Evolutionary conservation across 257 asterid species (phyloP).

Genomic region (Solanum chilense): DNA sequence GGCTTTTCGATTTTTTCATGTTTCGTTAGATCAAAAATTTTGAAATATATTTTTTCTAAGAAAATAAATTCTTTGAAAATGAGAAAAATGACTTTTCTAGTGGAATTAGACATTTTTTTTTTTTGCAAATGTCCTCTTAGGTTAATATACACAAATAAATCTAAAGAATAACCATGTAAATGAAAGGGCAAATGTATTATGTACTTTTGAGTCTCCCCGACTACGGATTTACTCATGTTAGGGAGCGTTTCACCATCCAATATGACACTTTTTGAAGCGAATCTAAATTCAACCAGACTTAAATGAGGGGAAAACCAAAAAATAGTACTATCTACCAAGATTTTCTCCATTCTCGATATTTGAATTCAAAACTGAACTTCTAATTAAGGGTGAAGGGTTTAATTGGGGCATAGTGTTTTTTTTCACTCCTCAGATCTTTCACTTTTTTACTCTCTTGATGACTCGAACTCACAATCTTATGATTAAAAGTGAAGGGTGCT

Average conservation of each 20-base stretch:
- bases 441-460: too few species aligned
- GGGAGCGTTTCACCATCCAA: neutral
- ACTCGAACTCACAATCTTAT: too few species aligned
- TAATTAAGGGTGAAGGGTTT: neutral
- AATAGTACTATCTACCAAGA: neutral
- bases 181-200: neutral
- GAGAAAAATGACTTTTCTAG: too few species aligned
- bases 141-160: neutral
- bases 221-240: too few species aligned
- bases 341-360: neutral
- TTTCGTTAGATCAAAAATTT: neutral
- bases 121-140: neutral
- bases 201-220: neutral
- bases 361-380: neutral
- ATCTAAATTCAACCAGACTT: neutral
- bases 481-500: too few species aligned
- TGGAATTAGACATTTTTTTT: too few species aligned
- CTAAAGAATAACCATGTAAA: neutral
- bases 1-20: neutral
- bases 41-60: too few species aligned
- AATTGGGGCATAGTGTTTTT: neutral
- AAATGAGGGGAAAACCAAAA: too few species aligned
- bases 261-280: accelerated
- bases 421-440: too few species aligned
- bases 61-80: neutral